Percentiles rank a stretch among this genome's conserved stretches.
phyloP scores from a whole-genome alignment of 2,329 filamentous ascomycete species.

The Oidium heveae region DNA sequence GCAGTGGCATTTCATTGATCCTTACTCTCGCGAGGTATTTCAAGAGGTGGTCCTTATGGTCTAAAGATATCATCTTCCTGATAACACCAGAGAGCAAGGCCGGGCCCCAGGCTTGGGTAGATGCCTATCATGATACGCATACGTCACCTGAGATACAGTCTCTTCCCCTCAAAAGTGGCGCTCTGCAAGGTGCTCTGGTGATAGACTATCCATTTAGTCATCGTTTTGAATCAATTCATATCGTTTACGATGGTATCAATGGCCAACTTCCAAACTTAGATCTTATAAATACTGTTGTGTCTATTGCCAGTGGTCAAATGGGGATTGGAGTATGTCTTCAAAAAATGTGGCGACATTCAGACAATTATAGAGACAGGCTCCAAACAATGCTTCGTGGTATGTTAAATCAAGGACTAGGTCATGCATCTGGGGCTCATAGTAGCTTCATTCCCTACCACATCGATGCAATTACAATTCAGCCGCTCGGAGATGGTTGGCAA shows the following conservation, averaged over 20 bases:
- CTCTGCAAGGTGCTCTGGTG: constrained; percentile 77
- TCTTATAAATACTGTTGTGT: constrained; percentile 78
- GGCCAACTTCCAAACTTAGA: constrained; percentile 90
- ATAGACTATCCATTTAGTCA: constrained; percentile 74
- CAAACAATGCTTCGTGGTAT: constrained; percentile 80
- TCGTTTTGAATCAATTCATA: constrained; percentile 66
- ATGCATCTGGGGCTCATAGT: constrained; percentile 75
- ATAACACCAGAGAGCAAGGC: constrained; percentile 72
- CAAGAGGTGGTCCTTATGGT: constrained; percentile 94
- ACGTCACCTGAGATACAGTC: constrained; percentile 42
- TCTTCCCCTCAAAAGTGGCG: constrained; percentile 73
- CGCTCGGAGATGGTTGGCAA: constrained; percentile 79
- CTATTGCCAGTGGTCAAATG: constrained; percentile 78
- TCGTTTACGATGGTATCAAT: constrained; percentile 88
- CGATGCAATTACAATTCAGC: constrained; percentile 80
- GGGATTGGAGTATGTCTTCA: constrained; percentile 65
- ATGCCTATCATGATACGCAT: constrained; percentile 87
- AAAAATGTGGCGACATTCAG: constrained; percentile 54
- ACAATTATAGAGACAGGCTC: constrained; percentile 59
- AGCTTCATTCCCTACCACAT: constrained; percentile 96
- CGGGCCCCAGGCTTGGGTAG: constrained; percentile 88
- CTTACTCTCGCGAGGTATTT: constrained; percentile 83
- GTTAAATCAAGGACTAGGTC: constrained; percentile 71
- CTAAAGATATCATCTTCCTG: constrained; percentile 89
- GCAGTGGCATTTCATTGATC: constrained; percentile 65